phyloP scores from a whole-genome alignment of 208 protist species.

The Trypanosoma brucei region DNA sequence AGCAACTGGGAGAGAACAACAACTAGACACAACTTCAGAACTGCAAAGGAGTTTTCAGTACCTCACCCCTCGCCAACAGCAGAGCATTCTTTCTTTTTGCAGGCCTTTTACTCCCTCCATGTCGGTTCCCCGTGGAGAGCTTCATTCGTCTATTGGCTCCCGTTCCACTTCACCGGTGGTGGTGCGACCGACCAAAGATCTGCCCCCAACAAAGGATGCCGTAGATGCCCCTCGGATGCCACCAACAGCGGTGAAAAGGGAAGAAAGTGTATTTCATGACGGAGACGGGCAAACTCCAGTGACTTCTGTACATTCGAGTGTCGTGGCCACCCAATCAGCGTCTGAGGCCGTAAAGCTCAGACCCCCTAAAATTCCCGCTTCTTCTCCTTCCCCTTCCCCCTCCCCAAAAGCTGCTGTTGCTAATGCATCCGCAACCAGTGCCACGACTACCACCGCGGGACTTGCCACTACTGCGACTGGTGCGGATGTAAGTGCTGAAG shows the following conservation, averaged over 20 bases:
- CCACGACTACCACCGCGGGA: no score
- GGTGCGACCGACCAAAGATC: conserved; percentile 20
- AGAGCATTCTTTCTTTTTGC: not conserved
- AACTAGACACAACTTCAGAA: not conserved
- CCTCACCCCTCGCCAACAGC: not conserved
- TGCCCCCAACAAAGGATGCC: conserved; percentile 13
- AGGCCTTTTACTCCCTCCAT: not conserved
- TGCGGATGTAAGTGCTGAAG: not conserved
- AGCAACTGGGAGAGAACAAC: not conserved
- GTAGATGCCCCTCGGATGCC: not conserved
- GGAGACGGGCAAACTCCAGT: not conserved
- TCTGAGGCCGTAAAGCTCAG: not conserved
- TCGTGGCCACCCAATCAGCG: not conserved
- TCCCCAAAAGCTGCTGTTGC: not conserved
- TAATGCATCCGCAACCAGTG: not conserved
- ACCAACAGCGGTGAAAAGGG: conserved; percentile 11
- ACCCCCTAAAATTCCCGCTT: no score
- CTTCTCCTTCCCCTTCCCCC: not conserved
- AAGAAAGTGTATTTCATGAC: conserved; percentile 11
- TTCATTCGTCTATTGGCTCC: not conserved
- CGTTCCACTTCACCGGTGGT: conserved; percentile 4
- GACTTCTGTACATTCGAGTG: not conserved
- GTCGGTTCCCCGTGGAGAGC: conserved; percentile 1
- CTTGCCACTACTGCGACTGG: not conserved
- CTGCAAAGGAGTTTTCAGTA: not conserved